Conservation (phyloP, 2,329 filamentous ascomycete species). For the Orbilia brochopaga region DNA sequence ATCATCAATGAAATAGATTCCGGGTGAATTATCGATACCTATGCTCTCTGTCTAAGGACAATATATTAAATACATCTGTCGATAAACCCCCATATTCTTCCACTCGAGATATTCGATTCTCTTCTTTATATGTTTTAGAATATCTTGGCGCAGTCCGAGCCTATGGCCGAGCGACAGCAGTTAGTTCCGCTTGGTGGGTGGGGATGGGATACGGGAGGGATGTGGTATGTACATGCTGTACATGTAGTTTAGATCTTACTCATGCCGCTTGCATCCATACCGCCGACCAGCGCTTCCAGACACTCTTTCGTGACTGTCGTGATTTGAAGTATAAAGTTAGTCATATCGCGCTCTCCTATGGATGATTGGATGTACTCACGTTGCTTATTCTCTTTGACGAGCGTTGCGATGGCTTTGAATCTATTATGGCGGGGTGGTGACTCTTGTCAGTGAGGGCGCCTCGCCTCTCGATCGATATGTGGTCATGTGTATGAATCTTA, state of each 20-base stretch:
- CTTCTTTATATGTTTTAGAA: too few species aligned
- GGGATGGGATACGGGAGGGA: not conserved
- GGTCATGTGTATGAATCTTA: too few species aligned
- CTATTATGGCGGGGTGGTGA: slow-evolving; percentile 16
- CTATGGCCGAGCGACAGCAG: slow-evolving; percentile 7
- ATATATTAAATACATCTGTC: too few species aligned
- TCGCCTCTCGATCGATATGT: too few species aligned
- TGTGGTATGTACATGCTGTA: slow-evolving; percentile 24
- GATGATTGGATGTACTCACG: not conserved
- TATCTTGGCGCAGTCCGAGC: slow-evolving; percentile 42
- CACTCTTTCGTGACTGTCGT: slow-evolving; percentile 29
- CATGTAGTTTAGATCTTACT: slow-evolving; percentile 43
- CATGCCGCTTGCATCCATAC: slow-evolving; percentile 32
- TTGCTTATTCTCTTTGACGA: slow-evolving; percentile 38
- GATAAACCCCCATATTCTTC: too few species aligned
- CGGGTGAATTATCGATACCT: too few species aligned
- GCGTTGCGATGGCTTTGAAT: slow-evolving; percentile 28
- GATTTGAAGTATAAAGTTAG: not conserved
- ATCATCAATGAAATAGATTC: too few species aligned
- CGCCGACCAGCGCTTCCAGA: slow-evolving; percentile 37
- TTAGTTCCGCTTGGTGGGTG: not conserved
- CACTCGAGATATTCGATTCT: too few species aligned
- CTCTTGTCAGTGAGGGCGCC: not conserved
- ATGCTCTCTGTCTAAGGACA: too few species aligned
- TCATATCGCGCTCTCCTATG: not conserved